Percentiles rank a stretch among this genome's conserved stretches.
phyloP scores from a whole-genome alignment of 768 basidiomycete genomes.

The Nidularia sp. region DNA sequence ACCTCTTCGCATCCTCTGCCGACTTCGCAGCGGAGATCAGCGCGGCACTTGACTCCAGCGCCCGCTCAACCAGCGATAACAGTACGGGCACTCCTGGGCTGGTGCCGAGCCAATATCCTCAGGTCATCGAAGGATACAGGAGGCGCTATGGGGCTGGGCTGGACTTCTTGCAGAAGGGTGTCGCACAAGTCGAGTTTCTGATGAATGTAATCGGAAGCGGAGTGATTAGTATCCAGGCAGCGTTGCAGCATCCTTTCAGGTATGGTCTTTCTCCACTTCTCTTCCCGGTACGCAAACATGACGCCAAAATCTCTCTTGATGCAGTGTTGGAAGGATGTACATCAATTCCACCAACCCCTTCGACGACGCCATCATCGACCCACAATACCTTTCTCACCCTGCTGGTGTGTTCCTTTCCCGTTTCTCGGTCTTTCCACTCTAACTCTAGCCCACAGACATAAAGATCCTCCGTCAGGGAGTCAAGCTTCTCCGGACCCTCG shows the following conservation, averaged over 20 bases:
- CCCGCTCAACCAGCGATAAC: background rate
- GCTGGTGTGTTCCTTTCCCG: conserved; percentile 28
- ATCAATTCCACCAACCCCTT: conserved; percentile 63
- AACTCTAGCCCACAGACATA: conserved; percentile 25
- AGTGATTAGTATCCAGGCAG: conserved; percentile 51
- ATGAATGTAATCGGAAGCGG: conserved; percentile 27
- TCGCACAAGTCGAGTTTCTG: conserved; percentile 57
- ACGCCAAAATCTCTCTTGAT: background rate
- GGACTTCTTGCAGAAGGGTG: conserved; percentile 27
- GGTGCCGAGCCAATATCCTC: conserved; percentile 35
- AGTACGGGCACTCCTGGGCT: conserved; percentile 10
- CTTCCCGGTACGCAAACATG: background rate
- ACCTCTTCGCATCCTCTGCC: conserved; percentile 23
- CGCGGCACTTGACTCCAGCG: background rate
- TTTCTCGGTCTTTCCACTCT: background rate
- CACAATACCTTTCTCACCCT: conserved; percentile 56
- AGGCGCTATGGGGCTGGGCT: conserved; percentile 43
- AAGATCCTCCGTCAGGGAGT: conserved; percentile 52
- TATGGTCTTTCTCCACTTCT: conserved; percentile 6
- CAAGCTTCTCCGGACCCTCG: conserved; percentile 54
- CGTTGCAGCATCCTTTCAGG: conserved; percentile 62
- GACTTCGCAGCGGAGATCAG: background rate
- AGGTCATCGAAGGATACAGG: conserved; percentile 50
- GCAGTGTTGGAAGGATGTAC: conserved; percentile 53
- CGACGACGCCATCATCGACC: conserved; percentile 59